Conservation (phyloP, 257 asterid species). For the Forsythia suspensa region DNA sequence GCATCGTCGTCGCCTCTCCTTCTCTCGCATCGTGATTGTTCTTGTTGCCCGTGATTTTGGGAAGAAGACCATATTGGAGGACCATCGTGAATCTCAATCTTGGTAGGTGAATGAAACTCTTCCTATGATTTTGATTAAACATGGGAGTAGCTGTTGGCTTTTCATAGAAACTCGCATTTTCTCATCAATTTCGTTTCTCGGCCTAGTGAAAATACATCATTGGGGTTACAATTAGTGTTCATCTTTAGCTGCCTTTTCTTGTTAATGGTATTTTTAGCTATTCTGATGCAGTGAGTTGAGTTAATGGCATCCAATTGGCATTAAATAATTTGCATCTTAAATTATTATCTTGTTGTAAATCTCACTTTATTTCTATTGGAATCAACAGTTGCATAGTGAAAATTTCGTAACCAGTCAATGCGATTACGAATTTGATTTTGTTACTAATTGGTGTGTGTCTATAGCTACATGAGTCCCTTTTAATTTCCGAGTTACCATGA, state of each 20-base stretch:
- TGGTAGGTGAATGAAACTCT: too few relatives aligned
- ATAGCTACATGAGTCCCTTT: background rate
- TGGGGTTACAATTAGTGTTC: slow-evolving; percentile 25
- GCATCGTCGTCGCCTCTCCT: too few relatives aligned
- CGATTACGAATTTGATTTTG: background rate
- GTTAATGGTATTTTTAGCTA: slow-evolving; percentile 29
- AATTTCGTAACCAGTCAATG: slow-evolving; percentile 26
- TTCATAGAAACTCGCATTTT: slow-evolving; percentile 14
- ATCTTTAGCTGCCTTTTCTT: slow-evolving; percentile 17
- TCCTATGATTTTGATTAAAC: slow-evolving; percentile 31
- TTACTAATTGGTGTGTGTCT: background rate
- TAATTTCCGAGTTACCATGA: background rate
- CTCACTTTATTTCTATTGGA: slow-evolving; percentile 16
- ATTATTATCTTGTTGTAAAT: slow-evolving; percentile 24
- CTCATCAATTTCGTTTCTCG: slow-evolving; percentile 12
- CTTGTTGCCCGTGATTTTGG: too few relatives aligned
- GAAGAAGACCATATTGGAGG: too few relatives aligned
- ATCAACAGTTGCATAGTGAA: slow-evolving; percentile 24
- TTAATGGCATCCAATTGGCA: slow-evolving; percentile 13
- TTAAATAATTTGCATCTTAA: background rate
- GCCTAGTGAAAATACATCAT: slow-evolving; percentile 26
- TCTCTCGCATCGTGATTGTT: too few relatives aligned
- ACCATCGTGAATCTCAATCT: too few relatives aligned
- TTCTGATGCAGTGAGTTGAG: slow-evolving; percentile 25
- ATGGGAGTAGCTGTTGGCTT: slow-evolving; percentile 19